phyloP scores from a whole-genome alignment of 2,329 filamentous ascomycete genomes.

The Alternaria postmessia region DNA sequence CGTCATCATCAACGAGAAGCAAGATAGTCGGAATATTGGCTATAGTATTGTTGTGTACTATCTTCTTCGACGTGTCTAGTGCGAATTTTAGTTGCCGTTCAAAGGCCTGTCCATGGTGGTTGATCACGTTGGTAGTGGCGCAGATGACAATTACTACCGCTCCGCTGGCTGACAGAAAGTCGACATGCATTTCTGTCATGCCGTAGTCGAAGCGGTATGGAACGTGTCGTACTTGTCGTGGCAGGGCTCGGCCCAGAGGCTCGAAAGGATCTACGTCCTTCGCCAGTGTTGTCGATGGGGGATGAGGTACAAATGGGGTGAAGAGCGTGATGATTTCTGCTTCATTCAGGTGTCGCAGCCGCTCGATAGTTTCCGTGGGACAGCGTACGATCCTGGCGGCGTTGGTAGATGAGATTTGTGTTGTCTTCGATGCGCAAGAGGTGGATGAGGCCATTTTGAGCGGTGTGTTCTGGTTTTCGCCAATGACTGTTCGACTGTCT shows the following conservation, averaged over 20 bases:
- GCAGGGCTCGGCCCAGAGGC: conserved; percentile 70
- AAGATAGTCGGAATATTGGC: conserved; percentile 35
- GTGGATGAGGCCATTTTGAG: not conserved
- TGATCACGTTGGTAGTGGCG: conserved; percentile 38
- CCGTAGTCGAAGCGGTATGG: conserved; percentile 72
- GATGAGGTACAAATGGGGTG: conserved; percentile 64
- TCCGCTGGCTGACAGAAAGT: conserved; percentile 68
- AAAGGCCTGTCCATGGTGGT: conserved; percentile 33
- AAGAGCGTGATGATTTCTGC: conserved; percentile 56
- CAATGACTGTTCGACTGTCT: not conserved
- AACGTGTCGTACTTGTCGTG: conserved; percentile 71
- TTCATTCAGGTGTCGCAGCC: conserved; percentile 47
- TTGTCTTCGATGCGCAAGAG: not conserved
- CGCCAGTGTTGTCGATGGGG: conserved; percentile 41
- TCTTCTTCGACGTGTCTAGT: conserved; percentile 27
- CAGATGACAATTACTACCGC: conserved; percentile 67
- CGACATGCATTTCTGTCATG: conserved; percentile 69
- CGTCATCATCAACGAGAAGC: conserved; percentile 36
- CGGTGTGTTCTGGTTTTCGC: conserved; percentile 8
- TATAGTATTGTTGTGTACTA: conserved; percentile 23
- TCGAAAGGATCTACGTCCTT: conserved; percentile 74
- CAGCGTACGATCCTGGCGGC: conserved; percentile 37
- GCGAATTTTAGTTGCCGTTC: conserved; percentile 45
- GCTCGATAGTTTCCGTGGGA: conserved; percentile 30
- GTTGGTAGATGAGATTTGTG: conserved; percentile 17